Base-by-base conservation (phyloP, 495 filamentous ascomycete genomes). In the Talaromyces wortmannii region DNA sequence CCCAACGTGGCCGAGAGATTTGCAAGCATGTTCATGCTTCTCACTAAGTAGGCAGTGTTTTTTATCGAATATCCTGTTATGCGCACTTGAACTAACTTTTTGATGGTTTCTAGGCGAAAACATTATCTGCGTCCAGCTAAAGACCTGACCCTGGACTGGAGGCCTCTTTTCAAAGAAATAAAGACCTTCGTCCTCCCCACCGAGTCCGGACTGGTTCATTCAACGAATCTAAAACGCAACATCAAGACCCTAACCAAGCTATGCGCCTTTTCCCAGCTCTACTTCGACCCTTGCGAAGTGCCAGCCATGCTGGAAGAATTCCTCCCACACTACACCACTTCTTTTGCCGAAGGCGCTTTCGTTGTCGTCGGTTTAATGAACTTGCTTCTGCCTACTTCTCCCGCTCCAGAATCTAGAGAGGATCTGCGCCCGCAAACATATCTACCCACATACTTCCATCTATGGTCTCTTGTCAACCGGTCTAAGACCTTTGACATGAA, bases 271-370 rank as follows among this genome's bases (percentile, higher is more conserved):
- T 83, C 91, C 45, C 90, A 95, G 65, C 75, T 89, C 18, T 99
- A 95, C 67, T 91, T 97, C 63, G 90, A 99, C 62, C 91, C 94
- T 2, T 79, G 78, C 62, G 91, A 95, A 61, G 78, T 92, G 30
- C 83, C 87, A 33, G 85, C 80, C 10, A 95, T 99, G 77, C 74
- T 97, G n/a, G 86, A 96, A 49, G 95, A 99, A 67, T 79, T 97
- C 33, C 76, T 97, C 18, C 95, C 92, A n/a, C 95, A 84, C 67
- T 99, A 95, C 72, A 95, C 86, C 56, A 95, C 91, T 15, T 96
- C 92, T 0, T 92, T 92, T 66, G 81, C 91, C 13, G 84, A 94
- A 66, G 85, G 87, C 56, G 92, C 90, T 42, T 97, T 90, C 64
- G 88, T 95, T 52, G 92, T 96, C 2, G 80, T 86, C 17, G 91